These are phyloP conservation scores for Heterobasidion parviporum DNA, from an alignment of 1,284 basidiomycete species.

Conservation along the genomic window DNA sequence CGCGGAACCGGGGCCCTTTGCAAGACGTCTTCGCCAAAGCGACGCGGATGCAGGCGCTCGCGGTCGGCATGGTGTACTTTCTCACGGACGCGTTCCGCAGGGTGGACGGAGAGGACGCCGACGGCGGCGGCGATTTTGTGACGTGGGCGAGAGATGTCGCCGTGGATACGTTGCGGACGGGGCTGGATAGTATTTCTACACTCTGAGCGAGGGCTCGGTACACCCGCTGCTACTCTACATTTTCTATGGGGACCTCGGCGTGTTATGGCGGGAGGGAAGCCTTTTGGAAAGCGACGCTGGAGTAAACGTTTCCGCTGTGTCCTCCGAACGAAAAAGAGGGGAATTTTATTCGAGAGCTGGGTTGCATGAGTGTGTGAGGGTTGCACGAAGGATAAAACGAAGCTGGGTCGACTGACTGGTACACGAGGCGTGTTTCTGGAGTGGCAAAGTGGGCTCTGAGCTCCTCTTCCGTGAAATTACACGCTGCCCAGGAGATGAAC, in stretches of 20 bases:
- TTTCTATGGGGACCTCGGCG: background rate
- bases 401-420: conserved; percentile 42
- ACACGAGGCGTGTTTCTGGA: conserved; percentile 40
- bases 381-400: background rate
- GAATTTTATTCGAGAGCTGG: conserved; percentile 64
- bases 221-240: background rate
- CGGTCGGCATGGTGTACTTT: conserved; percentile 66
- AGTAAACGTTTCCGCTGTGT: conserved; percentile 60
- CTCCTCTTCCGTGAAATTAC: conserved; percentile 87
- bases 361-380: background rate
- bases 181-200: conserved; percentile 45
- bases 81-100: conserved; percentile 41
- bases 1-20: conserved; percentile 50
- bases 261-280: conserved; percentile 1
- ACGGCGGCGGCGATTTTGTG: conserved; percentile 38
- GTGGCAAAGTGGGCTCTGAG: conserved; percentile 51
- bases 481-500: conserved; percentile 39
- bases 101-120: conserved; percentile 16
- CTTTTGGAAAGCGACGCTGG: conserved; percentile 70
- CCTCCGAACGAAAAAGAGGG: conserved; percentile 73
- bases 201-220: conserved; percentile 16
- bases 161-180: conserved; percentile 56
- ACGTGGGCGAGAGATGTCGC: conserved; percentile 60
- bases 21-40: conserved; percentile 71
- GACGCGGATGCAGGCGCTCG: conserved; percentile 47